These are phyloP conservation scores for Sugiyamaella floridensis DNA, from an alignment of 805 yeast genomes.

Conservation along the genomic window DNA sequence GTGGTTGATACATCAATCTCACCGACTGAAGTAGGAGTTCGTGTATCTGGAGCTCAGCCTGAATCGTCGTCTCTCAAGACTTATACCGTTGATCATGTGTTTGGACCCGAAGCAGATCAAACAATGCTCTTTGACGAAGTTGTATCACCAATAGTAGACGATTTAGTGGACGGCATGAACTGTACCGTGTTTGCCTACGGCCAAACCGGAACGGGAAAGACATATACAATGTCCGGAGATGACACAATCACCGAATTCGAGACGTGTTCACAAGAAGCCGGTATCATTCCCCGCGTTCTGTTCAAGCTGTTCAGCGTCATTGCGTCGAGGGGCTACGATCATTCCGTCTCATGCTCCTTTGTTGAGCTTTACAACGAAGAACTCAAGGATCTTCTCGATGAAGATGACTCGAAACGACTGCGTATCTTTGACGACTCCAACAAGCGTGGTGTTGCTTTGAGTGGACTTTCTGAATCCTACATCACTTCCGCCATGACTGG, in stretches of 20 bases:
- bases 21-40: constrained; percentile 44
- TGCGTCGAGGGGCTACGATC: constrained; percentile 41
- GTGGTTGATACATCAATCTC: constrained; percentile 48
- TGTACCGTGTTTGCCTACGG: constrained; percentile 85
- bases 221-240: constrained; percentile 67
- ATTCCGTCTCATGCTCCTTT: constrained; percentile 67
- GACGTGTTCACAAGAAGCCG: constrained; percentile 42
- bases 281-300: constrained; percentile 56
- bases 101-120: constrained; percentile 79
- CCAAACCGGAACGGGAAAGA: constrained; percentile 88
- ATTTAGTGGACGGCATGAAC: constrained; percentile 67
- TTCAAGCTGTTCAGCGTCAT: constrained; percentile 48
- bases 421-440: constrained; percentile 47
- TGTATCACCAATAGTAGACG: constrained; percentile 57
- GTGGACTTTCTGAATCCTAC: constrained; percentile 51
- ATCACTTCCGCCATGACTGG: constrained; percentile 48
- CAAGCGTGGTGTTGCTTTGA: constrained; percentile 41
- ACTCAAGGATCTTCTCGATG: constrained; percentile 57
- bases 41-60: constrained; percentile 29
- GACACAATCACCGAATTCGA: constrained; percentile 39
- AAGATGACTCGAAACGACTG: constrained; percentile 38
- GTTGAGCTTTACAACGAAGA: constrained; percentile 87
- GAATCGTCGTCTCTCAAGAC: constrained; percentile 36
- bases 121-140: constrained; percentile 55
- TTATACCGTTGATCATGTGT: constrained; percentile 71